Base-by-base conservation (phyloP, 768 basidiomycete genomes). In the Kondoa subrosea region DNA sequence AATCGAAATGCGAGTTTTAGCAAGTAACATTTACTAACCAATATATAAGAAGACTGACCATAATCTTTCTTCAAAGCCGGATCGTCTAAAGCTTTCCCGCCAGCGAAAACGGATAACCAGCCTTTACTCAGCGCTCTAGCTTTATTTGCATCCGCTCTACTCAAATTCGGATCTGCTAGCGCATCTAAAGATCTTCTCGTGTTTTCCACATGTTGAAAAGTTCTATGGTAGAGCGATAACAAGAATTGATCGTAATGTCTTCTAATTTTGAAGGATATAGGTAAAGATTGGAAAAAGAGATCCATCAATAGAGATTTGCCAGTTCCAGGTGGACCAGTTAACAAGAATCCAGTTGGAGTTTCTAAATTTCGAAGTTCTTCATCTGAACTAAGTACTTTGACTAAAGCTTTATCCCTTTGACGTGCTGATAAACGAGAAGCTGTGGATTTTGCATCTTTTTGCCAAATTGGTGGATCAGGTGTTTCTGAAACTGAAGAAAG, bases 241-340 rank as follows among this genome's bases (percentile, higher is more conserved):
- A 83, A 80, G 69, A 84, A 80, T 66, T 82, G 78, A 73, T 80
- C 82, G 74, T 84, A 84, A 74, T 84, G 84, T 66, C 81, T 81
- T 50, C 83, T 80, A 2, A 79, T 76, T 75, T 85, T 85, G 76
- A 81, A 79, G 15, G 77, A 78, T 0, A 82, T 81, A 0, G 82
- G 82, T 1, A 85, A 71, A 26, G 80, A 75, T n/a, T 80, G 75
- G 74, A 79, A 82, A 81, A 84, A 84, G 16, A 83, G 77, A 72
- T 83, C 81, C 60, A 83, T 78, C 26, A 85, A 75, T 67, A 84
- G 80, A 57, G 81, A 82, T 56, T 58, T 34, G 58, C 56, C 65
- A 26, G 68, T 68, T 15, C 68, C 60, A 12, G 61, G 69, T 2
- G 64, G 56, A 12, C 70, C 70, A 32, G 66, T 69, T 40, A 70